Percentiles rank a stretch among this genome's conserved stretches.
These are phyloP conservation scores for Phytophthora niederhauseri DNA, from an alignment of 352 stramenopile genomes.

Conservation along the genomic window DNA sequence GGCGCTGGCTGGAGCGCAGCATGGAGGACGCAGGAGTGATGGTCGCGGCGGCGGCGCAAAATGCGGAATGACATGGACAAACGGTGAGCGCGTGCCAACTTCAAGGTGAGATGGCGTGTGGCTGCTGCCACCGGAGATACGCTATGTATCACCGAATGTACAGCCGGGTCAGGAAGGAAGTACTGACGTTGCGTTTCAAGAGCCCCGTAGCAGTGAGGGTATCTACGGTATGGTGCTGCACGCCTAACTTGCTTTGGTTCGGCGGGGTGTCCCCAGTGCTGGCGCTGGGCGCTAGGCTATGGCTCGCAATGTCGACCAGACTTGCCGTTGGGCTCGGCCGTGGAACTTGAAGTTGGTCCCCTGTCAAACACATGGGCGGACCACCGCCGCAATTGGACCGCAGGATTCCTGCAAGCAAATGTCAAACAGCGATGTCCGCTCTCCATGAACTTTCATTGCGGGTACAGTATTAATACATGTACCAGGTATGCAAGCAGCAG, in stretches of 20 bases:
- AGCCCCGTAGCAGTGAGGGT: background rate
- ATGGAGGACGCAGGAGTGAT: constrained; percentile 27
- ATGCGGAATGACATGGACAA: constrained; percentile 24
- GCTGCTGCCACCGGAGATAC: constrained; percentile 19
- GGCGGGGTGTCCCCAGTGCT: no score
- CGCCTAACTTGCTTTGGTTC: background rate
- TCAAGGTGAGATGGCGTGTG: constrained; percentile 24
- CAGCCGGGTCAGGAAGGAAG: background rate
- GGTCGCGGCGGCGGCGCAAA: constrained; percentile 9
- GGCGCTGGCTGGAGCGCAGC: constrained; percentile 12
- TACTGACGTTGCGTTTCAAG: constrained; percentile 28
- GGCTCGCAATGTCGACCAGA: constrained; percentile 13
- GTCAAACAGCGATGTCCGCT: background rate
- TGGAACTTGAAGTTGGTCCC: constrained; percentile 36
- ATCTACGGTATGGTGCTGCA: constrained; percentile 1
- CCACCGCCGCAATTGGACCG: background rate
- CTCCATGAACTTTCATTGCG: background rate
- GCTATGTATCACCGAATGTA: background rate
- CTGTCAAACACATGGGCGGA: constrained; percentile 7
- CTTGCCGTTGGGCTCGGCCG: constrained; percentile 15
- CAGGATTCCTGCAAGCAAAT: background rate
- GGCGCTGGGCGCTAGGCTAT: background rate
- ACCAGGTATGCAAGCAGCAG: no score
- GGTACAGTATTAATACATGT: no score
- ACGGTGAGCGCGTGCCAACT: constrained; percentile 12